These are phyloP conservation scores for Acacia crassicarpa DNA, from an alignment of 306 rosid genomes.

Conservation along the genomic window DNA sequence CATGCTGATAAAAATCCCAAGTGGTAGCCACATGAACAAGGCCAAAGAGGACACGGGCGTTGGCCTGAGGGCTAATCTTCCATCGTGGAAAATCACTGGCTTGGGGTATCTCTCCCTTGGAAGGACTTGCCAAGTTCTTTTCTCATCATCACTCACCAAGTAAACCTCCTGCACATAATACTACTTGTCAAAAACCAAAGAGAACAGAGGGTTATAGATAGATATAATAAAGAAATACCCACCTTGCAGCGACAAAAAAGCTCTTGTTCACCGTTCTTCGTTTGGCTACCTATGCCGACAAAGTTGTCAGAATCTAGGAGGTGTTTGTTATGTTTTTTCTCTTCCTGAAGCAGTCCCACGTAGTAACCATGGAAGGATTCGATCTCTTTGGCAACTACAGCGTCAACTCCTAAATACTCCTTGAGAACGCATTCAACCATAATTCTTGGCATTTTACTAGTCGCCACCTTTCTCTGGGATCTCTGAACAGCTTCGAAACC, in stretches of 20 bases:
- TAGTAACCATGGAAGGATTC: conserved; percentile 56
- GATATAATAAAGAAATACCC: conserved; percentile 25
- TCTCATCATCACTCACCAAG: conserved; percentile 56
- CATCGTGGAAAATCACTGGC: conserved; percentile 74
- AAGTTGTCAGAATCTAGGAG: neutral
- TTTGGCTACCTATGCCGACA: conserved; percentile 40
- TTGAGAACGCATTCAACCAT: conserved; percentile 67
- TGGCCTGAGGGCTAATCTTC: conserved; percentile 72
- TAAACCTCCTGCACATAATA: conserved; percentile 42
- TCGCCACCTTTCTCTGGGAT: conserved; percentile 47
- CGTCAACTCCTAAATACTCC: conserved; percentile 59
- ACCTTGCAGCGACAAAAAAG: conserved; percentile 11
- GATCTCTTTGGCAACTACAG: conserved; percentile 59
- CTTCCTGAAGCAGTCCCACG: conserved; percentile 50
- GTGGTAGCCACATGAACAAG: conserved; percentile 65
- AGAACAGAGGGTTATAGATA: neutral
- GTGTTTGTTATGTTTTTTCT: conserved; percentile 1
- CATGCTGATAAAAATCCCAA: conserved; percentile 48
- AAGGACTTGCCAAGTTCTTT: conserved; percentile 50
- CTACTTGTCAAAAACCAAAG: neutral
- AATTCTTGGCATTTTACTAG: conserved; percentile 56
- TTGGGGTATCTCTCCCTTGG: conserved; percentile 59
- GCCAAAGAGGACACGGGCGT: conserved; percentile 45
- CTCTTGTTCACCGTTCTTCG: conserved; percentile 40
- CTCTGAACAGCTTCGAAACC: conserved; percentile 56